phyloP scores from a whole-genome alignment of 169 alveolate genomes.

The Eimeria acervulina region DNA sequence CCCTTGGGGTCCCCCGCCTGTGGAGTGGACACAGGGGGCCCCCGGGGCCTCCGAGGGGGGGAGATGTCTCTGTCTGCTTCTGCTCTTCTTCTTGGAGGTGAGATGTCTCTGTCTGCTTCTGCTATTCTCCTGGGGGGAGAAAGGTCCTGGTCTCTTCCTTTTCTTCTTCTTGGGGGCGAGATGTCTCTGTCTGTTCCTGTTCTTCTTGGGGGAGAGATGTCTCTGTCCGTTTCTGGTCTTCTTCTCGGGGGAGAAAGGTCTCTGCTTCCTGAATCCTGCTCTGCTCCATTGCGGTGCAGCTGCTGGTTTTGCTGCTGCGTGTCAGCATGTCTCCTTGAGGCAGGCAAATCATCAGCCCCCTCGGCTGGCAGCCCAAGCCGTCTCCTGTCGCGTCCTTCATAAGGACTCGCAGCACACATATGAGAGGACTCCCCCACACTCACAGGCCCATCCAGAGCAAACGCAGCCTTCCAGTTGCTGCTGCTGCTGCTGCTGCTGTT shows the following conservation, averaged over 20 bases:
- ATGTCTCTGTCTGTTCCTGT: neutral
- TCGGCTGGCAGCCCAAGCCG: neutral
- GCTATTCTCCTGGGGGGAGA: neutral
- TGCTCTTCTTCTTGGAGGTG: slow-evolving; percentile 38
- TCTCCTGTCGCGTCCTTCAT: neutral
- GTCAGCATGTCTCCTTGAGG: neutral
- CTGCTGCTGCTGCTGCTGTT: neutral
- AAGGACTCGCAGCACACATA: neutral
- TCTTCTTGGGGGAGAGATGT: neutral
- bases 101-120: slow-evolving; percentile 2
- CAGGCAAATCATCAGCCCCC: slow-evolving; percentile 30
- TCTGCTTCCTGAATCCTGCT: neutral
- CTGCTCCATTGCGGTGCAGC: neutral
- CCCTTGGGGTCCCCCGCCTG: neutral
- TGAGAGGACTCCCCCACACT: neutral
- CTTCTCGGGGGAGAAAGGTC: slow-evolving; percentile 69
- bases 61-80: neutral
- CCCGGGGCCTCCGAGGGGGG: slow-evolving; percentile 24
- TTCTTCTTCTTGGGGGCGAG: neutral
- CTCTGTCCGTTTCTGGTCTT: neutral
- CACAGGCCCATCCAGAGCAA: neutral
- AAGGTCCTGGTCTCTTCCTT: neutral
- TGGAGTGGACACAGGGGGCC: neutral
- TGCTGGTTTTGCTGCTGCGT: neutral
- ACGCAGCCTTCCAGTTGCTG: slow-evolving; percentile 48